Percentiles rank a stretch among this genome's conserved stretches.
These are phyloP conservation scores for Talaromyces ruber DNA, from an alignment of 495 filamentous ascomycete species.

Conservation along the genomic window DNA sequence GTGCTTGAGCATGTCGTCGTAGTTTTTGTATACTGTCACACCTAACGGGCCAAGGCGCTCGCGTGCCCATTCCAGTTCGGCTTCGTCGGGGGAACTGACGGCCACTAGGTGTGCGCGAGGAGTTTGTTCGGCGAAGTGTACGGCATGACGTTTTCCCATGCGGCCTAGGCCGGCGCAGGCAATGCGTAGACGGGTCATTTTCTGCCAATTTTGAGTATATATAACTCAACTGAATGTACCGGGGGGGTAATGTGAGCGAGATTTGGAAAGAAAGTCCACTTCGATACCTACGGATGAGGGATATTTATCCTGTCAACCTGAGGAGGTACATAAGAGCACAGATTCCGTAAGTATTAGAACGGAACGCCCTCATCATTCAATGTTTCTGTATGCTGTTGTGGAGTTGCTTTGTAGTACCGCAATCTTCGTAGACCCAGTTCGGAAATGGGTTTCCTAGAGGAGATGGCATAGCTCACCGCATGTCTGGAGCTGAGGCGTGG, in stretches of 20 bases:
- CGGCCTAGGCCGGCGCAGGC: background rate
- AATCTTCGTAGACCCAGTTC: background rate
- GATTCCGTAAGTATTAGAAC: background rate
- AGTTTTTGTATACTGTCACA: slow-evolving; percentile 19
- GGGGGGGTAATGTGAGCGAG: background rate
- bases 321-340: background rate
- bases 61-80: background rate
- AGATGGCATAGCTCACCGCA: background rate
- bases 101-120: background rate
- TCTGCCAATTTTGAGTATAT: background rate
- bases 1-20: slow-evolving; percentile 48
- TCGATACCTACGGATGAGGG: too few species aligned
- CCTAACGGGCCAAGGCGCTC: background rate
- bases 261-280: background rate
- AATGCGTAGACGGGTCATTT: background rate
- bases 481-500: background rate
- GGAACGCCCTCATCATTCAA: background rate
- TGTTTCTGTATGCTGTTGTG: background rate
- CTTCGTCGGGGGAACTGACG: background rate
- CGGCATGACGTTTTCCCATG: background rate
- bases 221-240: background rate
- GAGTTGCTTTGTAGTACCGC: background rate
- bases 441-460: background rate
- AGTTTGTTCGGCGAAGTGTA: background rate
- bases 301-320: background rate